Base-by-base conservation (phyloP, 257 asterid genomes). In the Ajuga chamaepitys region DNA sequence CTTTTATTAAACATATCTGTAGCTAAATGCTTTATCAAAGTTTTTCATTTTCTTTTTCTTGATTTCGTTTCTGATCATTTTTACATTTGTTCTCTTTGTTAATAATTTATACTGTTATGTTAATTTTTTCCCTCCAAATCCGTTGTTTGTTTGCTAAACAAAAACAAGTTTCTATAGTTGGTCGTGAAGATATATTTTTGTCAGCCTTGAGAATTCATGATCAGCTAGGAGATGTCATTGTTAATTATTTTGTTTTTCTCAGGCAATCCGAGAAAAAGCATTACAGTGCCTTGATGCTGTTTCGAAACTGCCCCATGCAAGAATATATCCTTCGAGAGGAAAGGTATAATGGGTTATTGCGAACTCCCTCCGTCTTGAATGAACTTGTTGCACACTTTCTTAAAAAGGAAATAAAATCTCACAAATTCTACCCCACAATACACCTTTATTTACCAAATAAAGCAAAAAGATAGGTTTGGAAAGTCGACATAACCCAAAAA, bases 251-350 rank as follows among this genome's bases (percentile, higher is more conserved):
- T 5, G 38, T 63, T 13, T 78, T 79, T 68, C n/a, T 70, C 86
- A 92, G 98, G 87, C 78, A 67, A 67, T 89, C 55, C 86, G 99
- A 21, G 95, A 87, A 80, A 87, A 94, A 46, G 94, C 96, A 50
- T 67, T 93, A 66, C 99, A 93, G 75, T 89, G 99, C 82, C 95
- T 93, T 70, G 80, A 77, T 71, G 92, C 97, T 71, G 75, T 84
- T 78, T 81, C 95, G 48, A 71, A 76, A 67, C 86, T 89, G 54
- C 96, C 96, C 52, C 73, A 89, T 69, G 58, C 90, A 56, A 82
- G 89, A 82, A 78, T 89, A 61, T 93, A 83, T 81, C 97, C 99
- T 61, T 62, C 79, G 64, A 77, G 90, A 82, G 50, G 73, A 16
- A 85, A 87, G 97, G 98, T 89, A 68, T 32, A 50, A 61, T 54